phyloP scores from a whole-genome alignment of 257 asterid species.

The Gardenia jasminoides region DNA sequence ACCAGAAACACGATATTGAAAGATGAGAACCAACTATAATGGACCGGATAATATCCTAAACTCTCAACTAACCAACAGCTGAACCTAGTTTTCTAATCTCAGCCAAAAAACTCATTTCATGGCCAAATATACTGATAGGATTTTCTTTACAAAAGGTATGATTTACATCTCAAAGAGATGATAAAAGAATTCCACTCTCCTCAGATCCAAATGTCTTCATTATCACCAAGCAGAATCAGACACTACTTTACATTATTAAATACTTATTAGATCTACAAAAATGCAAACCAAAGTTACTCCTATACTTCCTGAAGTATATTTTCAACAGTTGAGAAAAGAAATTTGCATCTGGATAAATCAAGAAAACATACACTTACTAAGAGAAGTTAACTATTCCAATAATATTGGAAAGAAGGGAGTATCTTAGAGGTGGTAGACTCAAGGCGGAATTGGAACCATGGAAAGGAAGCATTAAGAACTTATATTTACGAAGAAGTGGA shows the following conservation, averaged over 20 bases:
- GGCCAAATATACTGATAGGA: neutral
- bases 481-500: neutral
- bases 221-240: neutral
- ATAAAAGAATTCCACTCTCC: neutral
- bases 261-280: neutral
- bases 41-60: neutral
- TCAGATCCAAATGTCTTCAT: neutral
- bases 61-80: neutral
- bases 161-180: neutral
- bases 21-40: neutral
- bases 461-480: neutral
- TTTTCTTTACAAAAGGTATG: neutral
- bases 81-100: neutral
- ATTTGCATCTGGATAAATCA: neutral
- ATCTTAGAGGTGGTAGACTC: neutral
- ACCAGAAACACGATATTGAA: neutral
- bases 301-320: too few species aligned
- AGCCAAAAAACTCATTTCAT: neutral
- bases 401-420: neutral
- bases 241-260: neutral
- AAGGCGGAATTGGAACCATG: neutral
- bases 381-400: neutral
- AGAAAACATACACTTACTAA: neutral
- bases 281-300: neutral
- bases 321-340: neutral